Base-by-base conservation (phyloP, 306 rosid species). In the Cyamopsis tetragonoloba region DNA sequence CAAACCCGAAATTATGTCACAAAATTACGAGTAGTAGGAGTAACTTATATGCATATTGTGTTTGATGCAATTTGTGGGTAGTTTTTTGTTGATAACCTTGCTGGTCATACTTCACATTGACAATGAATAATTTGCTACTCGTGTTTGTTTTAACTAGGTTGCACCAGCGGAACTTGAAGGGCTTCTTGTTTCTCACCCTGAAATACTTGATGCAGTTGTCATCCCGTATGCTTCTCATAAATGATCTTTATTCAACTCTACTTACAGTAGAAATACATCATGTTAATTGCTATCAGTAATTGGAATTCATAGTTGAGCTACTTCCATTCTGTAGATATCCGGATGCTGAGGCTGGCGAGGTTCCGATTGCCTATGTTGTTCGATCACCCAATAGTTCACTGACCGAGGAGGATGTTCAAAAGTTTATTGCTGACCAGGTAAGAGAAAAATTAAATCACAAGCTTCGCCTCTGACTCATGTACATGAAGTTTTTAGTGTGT, bases 111-210 rank as follows among this genome's bases (percentile, higher is more conserved):
- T 30, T 42, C 32, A 27, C 22, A 11, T 12, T 15, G 22, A 60
- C 49, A 10, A 27, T 51, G 24, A 51, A 62, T 43, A 15, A 22
- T 46, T 44, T 56, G 14, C 56, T 38, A 26, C 54, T 68, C 58
- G 18, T 6, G 42, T 34, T 66, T 34, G 17, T 51, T 71, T 31
- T 66, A 61, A 13, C 23, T 77, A 89, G 97, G 96, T 93, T 77
- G 98, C 98, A 3, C 98, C 98, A 39, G 97, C 98, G 34, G 98
- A 89, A 76, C 95, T 93, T 37, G 98, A 93, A 83, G 97, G 91
- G 38, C 82, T 89, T 64, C 91, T 93, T 30, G 80, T 93, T 75
- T 89, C 97, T 80, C 97, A 93, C 79, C 91, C 97, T 43, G 96
- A 89, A 77, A 84, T 93, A 74, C 69, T 86, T 46, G 98, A 93